A percentile compares a stretch with the other conserved stretches of the same genome.
These are phyloP conservation scores for Sisymbrium irio DNA, from an alignment of 345 rosid genomes.

Conservation along the genomic window DNA sequence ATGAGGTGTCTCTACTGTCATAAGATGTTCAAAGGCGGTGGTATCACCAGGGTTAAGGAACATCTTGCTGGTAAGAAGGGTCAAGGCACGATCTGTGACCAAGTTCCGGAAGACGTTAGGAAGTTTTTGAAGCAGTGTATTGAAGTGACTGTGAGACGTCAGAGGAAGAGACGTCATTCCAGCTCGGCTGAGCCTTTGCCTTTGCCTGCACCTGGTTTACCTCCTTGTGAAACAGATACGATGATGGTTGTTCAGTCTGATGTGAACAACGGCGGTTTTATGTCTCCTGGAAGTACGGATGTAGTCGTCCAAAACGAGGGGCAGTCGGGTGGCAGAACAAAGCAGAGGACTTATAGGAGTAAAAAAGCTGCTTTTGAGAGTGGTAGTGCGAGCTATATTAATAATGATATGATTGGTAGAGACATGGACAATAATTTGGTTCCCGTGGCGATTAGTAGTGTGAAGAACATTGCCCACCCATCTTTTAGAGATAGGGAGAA, in stretches of 20 bases:
- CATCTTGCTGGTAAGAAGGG: constrained; percentile 91
- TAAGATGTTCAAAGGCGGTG: constrained; percentile 88
- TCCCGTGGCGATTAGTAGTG: constrained; percentile 33
- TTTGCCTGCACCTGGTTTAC: constrained; percentile 27
- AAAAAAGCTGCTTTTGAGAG: constrained; percentile 47
- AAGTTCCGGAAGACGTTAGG: constrained; percentile 63
- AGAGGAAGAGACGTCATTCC: constrained; percentile 64
- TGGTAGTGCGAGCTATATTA: constrained; percentile 22
- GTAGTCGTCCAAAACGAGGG: constrained; percentile 25
- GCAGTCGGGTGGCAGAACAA: constrained; percentile 5
- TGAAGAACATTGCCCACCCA: constrained; percentile 23
- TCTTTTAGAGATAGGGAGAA: constrained; percentile 38
- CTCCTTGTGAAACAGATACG: constrained; percentile 37
- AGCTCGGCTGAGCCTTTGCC: constrained; percentile 46
- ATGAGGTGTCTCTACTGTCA: constrained; percentile 70
- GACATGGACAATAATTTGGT: constrained; percentile 32
- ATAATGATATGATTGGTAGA: constrained; percentile 18
- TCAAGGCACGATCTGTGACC: constrained; percentile 68
- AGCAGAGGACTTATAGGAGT: constrained; percentile 36
- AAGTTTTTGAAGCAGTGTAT: constrained; percentile 58
- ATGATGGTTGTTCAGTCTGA: constrained; percentile 38
- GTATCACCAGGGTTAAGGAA: constrained; percentile 90
- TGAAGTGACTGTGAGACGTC: constrained; percentile 61
- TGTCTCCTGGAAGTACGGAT: constrained; percentile 7
- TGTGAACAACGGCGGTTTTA: constrained; percentile 30